phyloP scores from a whole-genome alignment of 495 filamentous ascomycete species.

The Aspergillus sclerotiicarbonarius region DNA sequence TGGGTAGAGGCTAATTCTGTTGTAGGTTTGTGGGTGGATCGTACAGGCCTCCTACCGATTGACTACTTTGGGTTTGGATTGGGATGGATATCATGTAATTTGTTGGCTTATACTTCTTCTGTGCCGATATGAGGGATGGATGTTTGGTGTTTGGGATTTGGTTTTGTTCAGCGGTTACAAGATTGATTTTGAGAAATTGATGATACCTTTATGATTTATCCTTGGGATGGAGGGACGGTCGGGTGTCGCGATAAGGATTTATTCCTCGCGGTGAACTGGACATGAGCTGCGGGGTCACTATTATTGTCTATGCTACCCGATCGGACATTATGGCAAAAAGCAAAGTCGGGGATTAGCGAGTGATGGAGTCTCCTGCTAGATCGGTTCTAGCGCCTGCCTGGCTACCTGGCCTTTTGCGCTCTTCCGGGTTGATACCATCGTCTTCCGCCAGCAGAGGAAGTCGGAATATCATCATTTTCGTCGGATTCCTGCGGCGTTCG shows the following conservation, averaged over 20 bases:
- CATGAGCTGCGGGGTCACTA: no score
- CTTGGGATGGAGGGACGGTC: not conserved
- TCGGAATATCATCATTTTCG: no score
- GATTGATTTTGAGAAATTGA: not conserved
- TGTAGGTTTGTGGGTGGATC: constrained; percentile 7
- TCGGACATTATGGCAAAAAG: no score
- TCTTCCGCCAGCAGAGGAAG: no score
- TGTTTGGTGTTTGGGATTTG: not conserved
- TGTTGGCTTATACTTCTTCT: not conserved
- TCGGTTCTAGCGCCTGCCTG: no score
- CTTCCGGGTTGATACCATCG: no score
- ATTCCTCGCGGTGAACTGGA: no score
- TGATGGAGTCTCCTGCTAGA: no score
- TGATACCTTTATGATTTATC: not conserved
- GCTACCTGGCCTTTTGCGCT: no score
- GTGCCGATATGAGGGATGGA: not conserved
- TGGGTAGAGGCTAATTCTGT: not conserved
- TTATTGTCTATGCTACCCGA: no score
- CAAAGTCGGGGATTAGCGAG: no score
- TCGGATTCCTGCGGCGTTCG: no score
- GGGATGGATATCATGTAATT: not conserved
- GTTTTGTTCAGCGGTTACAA: not conserved
- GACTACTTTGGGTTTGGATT: not conserved
- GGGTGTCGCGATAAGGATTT: not conserved
- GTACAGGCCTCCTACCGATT: constrained; percentile 10